Evolutionary conservation across 2,329 filamentous ascomycete species (phyloP).

Genomic region (Lachnellula arida): DNA sequence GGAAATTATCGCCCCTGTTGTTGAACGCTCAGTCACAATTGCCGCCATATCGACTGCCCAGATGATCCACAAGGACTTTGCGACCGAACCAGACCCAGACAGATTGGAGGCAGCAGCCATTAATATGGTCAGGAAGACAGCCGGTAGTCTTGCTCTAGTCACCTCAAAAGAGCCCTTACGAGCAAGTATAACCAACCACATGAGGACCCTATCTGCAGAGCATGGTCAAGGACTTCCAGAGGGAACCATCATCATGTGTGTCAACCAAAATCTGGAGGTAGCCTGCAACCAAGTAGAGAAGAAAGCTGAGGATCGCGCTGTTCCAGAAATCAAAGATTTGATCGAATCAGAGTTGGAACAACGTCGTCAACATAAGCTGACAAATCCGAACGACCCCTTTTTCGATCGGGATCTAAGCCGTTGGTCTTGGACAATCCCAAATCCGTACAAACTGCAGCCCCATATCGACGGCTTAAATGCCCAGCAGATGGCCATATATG

Average conservation of each 20-base stretch:
- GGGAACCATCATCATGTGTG: constrained; percentile 95
- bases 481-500: constrained; percentile 93
- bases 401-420: constrained; percentile 76
- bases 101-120: constrained; percentile 81
- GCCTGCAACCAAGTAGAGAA: constrained; percentile 94
- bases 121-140: constrained; percentile 91
- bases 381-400: constrained; percentile 78
- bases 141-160: constrained; percentile 90
- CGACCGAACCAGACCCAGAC: constrained; percentile 85
- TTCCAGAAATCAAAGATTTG: constrained; percentile 92
- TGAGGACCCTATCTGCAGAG: constrained; percentile 64
- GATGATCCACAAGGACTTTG: constrained; percentile 94
- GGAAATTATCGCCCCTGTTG: constrained; percentile 96
- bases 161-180: constrained; percentile 96
- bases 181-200: constrained; percentile 96
- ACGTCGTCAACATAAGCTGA: constrained; percentile 68
- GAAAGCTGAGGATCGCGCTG: constrained; percentile 86
- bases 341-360: constrained; percentile 76
- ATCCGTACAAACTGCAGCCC: constrained; percentile 83
- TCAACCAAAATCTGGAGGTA: constrained; percentile 93
- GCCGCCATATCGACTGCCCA: constrained; percentile 95
- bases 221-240: constrained; percentile 81
- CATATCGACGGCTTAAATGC: constrained; percentile 69
- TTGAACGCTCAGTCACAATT: constrained; percentile 95
- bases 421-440: constrained; percentile 91